These are phyloP conservation scores for Penicillium sclerotiorum DNA, from an alignment of 2,329 filamentous ascomycete species.

Conservation along the genomic window DNA sequence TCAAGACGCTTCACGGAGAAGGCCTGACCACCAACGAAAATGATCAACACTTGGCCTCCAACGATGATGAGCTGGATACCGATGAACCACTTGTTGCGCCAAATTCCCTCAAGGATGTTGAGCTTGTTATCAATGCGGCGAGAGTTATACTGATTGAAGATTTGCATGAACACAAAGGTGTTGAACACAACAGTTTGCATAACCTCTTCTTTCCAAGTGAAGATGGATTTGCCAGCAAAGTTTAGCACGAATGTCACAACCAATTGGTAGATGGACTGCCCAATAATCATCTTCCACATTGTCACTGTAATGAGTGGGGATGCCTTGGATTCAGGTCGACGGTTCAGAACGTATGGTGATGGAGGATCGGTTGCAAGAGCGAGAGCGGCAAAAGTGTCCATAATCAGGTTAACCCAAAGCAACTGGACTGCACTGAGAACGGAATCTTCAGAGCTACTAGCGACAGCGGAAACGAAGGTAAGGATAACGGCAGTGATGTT, in stretches of 20 bases:
- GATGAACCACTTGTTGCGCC: conserved; percentile 53
- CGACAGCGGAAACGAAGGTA: conserved; percentile 66
- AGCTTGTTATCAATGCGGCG: conserved; percentile 49
- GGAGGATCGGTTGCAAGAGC: conserved; percentile 67
- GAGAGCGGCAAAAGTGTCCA: conserved; percentile 69
- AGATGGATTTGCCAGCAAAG: conserved; percentile 43
- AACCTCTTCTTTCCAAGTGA: conserved; percentile 32
- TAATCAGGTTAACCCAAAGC: conserved; percentile 70
- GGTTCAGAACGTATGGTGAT: conserved; percentile 58
- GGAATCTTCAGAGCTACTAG: conserved; percentile 57
- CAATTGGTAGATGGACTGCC: conserved; percentile 47
- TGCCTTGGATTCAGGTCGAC: conserved; percentile 52
- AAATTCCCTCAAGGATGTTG: conserved; percentile 49
- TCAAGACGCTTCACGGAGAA: conserved; percentile 64
- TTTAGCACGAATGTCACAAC: conserved; percentile 50
- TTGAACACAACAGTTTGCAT: conserved; percentile 47
- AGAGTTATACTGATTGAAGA: conserved; percentile 55
- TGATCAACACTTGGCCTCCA: conserved; percentile 70
- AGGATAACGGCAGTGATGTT: conserved; percentile 69
- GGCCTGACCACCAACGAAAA: conserved; percentile 69
- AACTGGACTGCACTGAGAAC: conserved; percentile 68
- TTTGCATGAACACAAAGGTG: conserved; percentile 52
- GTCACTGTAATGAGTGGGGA: conserved; percentile 49
- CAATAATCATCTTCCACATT: conserved; percentile 52
- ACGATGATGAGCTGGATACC: conserved; percentile 68